Conservation (phyloP, 257 asterid species). For the Solanum sparsipilum region DNA sequence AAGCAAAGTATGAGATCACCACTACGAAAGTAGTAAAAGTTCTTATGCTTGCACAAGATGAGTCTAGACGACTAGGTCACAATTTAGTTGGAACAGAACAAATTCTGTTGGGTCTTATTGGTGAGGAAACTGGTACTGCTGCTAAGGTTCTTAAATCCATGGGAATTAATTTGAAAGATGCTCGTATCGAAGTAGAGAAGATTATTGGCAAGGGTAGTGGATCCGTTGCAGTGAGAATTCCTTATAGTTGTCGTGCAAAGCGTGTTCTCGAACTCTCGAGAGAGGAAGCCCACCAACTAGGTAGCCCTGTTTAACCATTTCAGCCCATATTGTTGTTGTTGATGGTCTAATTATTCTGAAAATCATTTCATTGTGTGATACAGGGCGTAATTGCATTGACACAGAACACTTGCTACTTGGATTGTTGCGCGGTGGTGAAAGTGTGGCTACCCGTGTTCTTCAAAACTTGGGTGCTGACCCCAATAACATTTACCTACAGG, state of each 20-base stretch:
- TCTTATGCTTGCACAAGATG: constrained; percentile 97
- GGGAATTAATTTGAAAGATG: constrained; percentile 92
- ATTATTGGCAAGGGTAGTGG: constrained; percentile 96
- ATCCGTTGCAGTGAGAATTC: constrained; percentile 88
- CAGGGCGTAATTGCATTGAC: constrained; percentile 95
- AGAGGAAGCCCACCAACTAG: constrained; percentile 98
- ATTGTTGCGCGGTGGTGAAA: constrained; percentile 92
- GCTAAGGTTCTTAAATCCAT: constrained; percentile 91
- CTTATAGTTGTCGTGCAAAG: constrained; percentile 92
- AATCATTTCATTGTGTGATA: neutral
- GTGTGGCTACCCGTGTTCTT: constrained; percentile 93
- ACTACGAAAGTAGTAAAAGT: constrained; percentile 90
- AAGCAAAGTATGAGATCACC: constrained; percentile 88
- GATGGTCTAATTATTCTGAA: neutral
- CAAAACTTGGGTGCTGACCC: constrained; percentile 94
- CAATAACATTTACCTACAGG: constrained; percentile 82
- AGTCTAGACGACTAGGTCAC: constrained; percentile 91
- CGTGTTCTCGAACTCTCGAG: constrained; percentile 84
- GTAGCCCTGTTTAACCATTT: constrained; percentile 21
- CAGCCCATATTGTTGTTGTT: neutral
- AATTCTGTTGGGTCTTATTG: constrained; percentile 83
- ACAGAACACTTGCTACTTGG: constrained; percentile 94
- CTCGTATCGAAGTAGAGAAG: constrained; percentile 94
- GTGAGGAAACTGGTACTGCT: constrained; percentile 97
- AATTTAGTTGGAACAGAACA: constrained; percentile 92